These are phyloP conservation scores for Didymella arachidicola DNA, from an alignment of 2,329 filamentous ascomycete genomes.

Conservation along the genomic window DNA sequence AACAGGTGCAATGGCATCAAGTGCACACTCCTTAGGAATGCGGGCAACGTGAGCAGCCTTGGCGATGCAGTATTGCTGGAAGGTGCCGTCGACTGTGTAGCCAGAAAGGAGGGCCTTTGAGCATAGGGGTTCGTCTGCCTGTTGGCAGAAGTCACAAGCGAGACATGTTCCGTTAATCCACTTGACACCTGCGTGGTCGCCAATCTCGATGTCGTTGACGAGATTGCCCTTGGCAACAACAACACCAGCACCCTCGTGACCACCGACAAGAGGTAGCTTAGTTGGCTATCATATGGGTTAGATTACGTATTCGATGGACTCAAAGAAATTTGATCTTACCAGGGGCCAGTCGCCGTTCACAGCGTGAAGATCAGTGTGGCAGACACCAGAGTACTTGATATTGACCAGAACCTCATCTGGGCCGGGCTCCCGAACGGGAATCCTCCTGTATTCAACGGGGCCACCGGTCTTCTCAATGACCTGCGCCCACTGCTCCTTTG, in stretches of 20 bases:
- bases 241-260: conserved; percentile 78
- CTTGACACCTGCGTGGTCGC: conserved; percentile 86
- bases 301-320: conserved; percentile 3
- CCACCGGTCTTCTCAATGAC: conserved; percentile 84
- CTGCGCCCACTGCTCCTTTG: conserved; percentile 88
- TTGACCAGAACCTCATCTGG: conserved; percentile 92
- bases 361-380: conserved; percentile 85
- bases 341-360: conserved; percentile 92
- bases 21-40: conserved; percentile 77
- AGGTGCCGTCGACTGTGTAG: conserved; percentile 90
- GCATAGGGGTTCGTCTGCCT: conserved; percentile 84
- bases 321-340: conserved; percentile 27
- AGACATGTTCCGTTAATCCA: conserved; percentile 93
- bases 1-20: conserved; percentile 80
- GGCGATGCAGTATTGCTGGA: conserved; percentile 90
- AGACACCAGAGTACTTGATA: conserved; percentile 89
- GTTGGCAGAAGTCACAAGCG: conserved; percentile 81
- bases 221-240: conserved; percentile 82
- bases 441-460: conserved; percentile 75
- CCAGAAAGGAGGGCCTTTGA: conserved; percentile 77
- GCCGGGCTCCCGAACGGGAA: conserved; percentile 80
- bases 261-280: conserved; percentile 86
- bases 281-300: conserved; percentile 53
- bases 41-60: conserved; percentile 86
- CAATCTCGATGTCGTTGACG: conserved; percentile 76